Base-by-base conservation (phyloP, 805 yeast species). In the Saturnispora diversa region DNA sequence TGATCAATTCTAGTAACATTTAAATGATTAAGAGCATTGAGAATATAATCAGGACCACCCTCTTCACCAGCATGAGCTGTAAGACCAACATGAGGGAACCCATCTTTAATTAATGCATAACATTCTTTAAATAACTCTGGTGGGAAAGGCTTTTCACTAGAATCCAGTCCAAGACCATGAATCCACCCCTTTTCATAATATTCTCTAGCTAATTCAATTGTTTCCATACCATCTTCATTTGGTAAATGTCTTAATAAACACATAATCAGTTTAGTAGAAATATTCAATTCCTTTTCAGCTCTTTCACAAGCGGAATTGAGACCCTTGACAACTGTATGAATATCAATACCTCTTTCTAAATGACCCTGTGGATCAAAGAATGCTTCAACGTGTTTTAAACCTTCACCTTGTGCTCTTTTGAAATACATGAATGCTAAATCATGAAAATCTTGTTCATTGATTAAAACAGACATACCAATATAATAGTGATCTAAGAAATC, bases 51-150 rank as follows among this genome's bases (percentile, higher is more conserved):
- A 31, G 85, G 77, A 47, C 80, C 84, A 39, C 90, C 94, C 64
- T 84, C 94, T 62, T 84, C 94, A 52, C 94, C 94, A 2, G 92
- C 94, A 54, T 84, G 94, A 2, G 94, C 90, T 27, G 94, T 84
- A 40, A 81, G 66, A 29, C 75, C 70, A 41, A 79, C 70, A 19
- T 72, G 62, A 19, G 80, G 75, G 52, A 66, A 72, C 31, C 65
- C 54, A 19, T 65, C 62, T 40, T 64, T 66, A 6, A 82, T 70
- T 16, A 56, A 52, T 8, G 59, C 50, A 56, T 78, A 84, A 56
- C 86, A 78, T 36, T 80, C 83, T 11, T 62, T 63, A 53, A 83
- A 84, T 36, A 80, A 54, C 37, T 72, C 68, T 9, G 94, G 90
- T 12, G 88, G 90, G 62, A 79, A 78, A 25, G 85, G 87, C 45